Conservation (phyloP, 768 basidiomycete species). For the Leucocoprinus sp. region DNA sequence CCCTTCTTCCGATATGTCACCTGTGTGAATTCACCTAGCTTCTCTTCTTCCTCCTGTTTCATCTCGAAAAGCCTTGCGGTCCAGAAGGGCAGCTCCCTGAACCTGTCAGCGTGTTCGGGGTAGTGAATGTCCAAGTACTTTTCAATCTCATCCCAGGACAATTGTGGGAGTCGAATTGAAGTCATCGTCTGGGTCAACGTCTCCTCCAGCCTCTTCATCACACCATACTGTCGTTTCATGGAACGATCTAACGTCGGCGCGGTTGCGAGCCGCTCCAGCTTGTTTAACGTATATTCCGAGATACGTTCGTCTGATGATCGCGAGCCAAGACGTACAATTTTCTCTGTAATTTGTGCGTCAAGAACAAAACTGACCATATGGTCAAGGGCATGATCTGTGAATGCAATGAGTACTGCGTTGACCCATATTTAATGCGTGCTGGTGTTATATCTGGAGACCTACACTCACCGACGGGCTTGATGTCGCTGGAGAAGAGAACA, state of each 20-base stretch:
- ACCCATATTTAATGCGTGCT: not conserved
- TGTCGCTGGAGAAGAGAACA: slow-evolving; percentile 45
- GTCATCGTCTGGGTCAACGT: slow-evolving; percentile 36
- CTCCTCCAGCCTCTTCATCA: slow-evolving; percentile 36
- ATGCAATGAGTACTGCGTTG: slow-evolving; percentile 30
- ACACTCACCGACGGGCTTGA: slow-evolving; percentile 35
- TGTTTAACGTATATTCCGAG: slow-evolving; percentile 52
- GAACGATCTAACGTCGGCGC: slow-evolving; percentile 32
- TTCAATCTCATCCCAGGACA: slow-evolving; percentile 27
- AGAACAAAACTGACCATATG: slow-evolving; percentile 43
- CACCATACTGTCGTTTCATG: slow-evolving; percentile 24
- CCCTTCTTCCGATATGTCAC: slow-evolving; percentile 2
- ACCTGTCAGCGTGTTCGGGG: slow-evolving; percentile 35
- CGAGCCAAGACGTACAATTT: slow-evolving; percentile 64
- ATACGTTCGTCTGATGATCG: slow-evolving; percentile 53
- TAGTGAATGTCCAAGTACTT: slow-evolving; percentile 18
- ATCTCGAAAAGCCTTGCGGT: slow-evolving; percentile 19
- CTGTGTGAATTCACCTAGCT: not conserved
- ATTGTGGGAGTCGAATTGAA: slow-evolving; percentile 18
- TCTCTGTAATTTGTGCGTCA: slow-evolving; percentile 53
- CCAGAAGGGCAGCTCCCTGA: slow-evolving; percentile 42
- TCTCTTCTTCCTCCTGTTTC: not conserved
- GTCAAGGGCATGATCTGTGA: slow-evolving; percentile 60
- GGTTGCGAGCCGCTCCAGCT: slow-evolving; percentile 38
- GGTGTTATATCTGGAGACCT: not conserved